Base-by-base conservation (phyloP, 2,329 filamentous ascomycete genomes). In the Diaporthe velutina region DNA sequence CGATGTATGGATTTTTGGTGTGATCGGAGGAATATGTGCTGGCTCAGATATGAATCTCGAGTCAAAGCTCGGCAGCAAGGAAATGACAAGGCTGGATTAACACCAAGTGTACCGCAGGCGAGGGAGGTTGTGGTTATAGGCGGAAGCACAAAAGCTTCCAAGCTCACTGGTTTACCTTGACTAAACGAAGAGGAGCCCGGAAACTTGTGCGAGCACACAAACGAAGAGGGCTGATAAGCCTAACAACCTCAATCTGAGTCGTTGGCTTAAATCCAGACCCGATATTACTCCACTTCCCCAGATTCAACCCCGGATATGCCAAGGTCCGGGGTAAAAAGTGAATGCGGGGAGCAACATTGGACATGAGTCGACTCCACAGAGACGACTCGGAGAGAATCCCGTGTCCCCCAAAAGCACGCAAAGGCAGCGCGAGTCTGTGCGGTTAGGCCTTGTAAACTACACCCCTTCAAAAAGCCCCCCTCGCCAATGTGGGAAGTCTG, bases 191-290 rank as follows among this genome's bases (percentile, higher is more conserved):
- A 67, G 30, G 19, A 25, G 61, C 28, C 42, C 61, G 61, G 61
- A 25, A 67, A 67, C 61, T 67, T 67, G 61, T 67, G 61, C 61
- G 61, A 67, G 19, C 19, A 25, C 42, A 3, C 61, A 48, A 67
- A 4, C 35, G 10, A 50, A 35, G 25, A 48, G 28, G 22, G 42
- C 60, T 64, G 12, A 38, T 17, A 30, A 7, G 30, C 42, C 42
- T 50, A 35, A 33, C 15, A 4, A 25, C 28, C 42, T 50, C 10
- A 48, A 10, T 4, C 60, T 66, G 60, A 48, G 60, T 66, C 40
- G 60, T 66, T 22, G 30, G 3, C 42, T 8, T n/a, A 19, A 2
- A 2, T 50, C 60, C 28, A 35, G 61, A 6, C 42, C 42, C 22
- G 42, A 25, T 4, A 9, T 35, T 35, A 48, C 42, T 67, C 61